phyloP scores from a whole-genome alignment of 225 moss, liverwort and hornwort genomes.

The Polytrichum formosum region DNA sequence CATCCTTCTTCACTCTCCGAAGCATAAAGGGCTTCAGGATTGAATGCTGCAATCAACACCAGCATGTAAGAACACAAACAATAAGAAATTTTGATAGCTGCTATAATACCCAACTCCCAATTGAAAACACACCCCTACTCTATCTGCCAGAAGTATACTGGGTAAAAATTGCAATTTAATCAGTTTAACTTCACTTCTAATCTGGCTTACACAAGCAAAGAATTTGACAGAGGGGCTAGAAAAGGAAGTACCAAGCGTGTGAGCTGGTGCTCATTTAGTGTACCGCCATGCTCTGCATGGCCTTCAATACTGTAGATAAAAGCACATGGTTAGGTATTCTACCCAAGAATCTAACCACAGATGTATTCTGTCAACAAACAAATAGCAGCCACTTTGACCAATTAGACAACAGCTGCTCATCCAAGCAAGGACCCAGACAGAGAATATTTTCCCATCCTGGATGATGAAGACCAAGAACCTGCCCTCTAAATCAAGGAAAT shows the following conservation, averaged over 20 bases:
- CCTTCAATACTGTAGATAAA: constrained; percentile 68
- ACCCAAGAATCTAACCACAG: too few species aligned
- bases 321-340: neutral
- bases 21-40: constrained; percentile 93
- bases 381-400: too few species aligned
- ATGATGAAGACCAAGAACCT: too few species aligned
- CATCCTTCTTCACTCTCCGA: constrained; percentile 90
- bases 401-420: too few species aligned
- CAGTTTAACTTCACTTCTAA: neutral
- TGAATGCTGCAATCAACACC: constrained; percentile 57
- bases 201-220: neutral
- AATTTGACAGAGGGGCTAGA: neutral
- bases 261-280: constrained; percentile 93
- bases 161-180: neutral
- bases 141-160: neutral
- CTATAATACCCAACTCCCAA: too few species aligned
- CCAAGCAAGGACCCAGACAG: too few species aligned
- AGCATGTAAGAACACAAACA: neutral
- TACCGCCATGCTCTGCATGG: constrained; percentile 97
- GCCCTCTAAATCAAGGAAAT: too few species aligned
- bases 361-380: too few species aligned
- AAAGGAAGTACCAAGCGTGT: constrained; percentile 70
- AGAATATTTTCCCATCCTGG: too few species aligned
- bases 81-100: too few species aligned
- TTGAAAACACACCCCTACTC: neutral